Evolutionary conservation across 768 basidiomycete genomes (phyloP).

Genomic region (Neoboletus brunneissimus): DNA sequence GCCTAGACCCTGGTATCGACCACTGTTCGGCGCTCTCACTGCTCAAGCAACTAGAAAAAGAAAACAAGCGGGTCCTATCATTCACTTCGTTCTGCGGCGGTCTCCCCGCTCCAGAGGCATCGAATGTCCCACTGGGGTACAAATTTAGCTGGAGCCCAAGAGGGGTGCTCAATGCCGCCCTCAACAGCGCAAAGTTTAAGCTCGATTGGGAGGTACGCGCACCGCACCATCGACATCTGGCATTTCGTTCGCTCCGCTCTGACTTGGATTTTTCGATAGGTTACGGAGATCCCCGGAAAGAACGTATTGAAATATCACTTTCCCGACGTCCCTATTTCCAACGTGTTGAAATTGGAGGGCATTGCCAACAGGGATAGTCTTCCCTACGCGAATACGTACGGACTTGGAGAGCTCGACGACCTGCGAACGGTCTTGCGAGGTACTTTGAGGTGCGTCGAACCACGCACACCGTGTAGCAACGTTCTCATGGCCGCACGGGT

Average conservation of each 20-base stretch:
- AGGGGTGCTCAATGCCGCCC: constrained; percentile 79
- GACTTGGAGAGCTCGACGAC: constrained; percentile 40
- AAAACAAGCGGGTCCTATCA: constrained; percentile 57
- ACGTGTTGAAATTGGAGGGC: constrained; percentile 70
- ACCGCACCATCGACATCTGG: background rate
- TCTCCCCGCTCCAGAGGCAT: constrained; percentile 67
- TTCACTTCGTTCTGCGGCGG: constrained; percentile 95
- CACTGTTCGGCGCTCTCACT: constrained; percentile 83
- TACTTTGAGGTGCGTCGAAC: constrained; percentile 61
- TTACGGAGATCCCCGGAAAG: constrained; percentile 47
- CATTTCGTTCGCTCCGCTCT: background rate
- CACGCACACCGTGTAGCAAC: background rate
- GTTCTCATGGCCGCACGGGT: background rate
- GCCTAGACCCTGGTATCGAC: constrained; percentile 86
- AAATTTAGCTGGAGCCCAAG: constrained; percentile 94
- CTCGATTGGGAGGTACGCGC: constrained; percentile 51
- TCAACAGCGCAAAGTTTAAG: constrained; percentile 68
- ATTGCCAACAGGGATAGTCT: constrained; percentile 84
- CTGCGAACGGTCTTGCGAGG: constrained; percentile 76
- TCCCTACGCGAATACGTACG: constrained; percentile 65
- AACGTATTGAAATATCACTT: constrained; percentile 59
- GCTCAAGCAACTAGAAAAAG: constrained; percentile 46
- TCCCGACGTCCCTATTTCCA: constrained; percentile 61
- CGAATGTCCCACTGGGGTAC: constrained; percentile 72
- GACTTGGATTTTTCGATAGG: constrained; percentile 30